phyloP scores from a whole-genome alignment of 2,329 filamentous ascomycete species.

The Westerdykella aurantiaca region DNA sequence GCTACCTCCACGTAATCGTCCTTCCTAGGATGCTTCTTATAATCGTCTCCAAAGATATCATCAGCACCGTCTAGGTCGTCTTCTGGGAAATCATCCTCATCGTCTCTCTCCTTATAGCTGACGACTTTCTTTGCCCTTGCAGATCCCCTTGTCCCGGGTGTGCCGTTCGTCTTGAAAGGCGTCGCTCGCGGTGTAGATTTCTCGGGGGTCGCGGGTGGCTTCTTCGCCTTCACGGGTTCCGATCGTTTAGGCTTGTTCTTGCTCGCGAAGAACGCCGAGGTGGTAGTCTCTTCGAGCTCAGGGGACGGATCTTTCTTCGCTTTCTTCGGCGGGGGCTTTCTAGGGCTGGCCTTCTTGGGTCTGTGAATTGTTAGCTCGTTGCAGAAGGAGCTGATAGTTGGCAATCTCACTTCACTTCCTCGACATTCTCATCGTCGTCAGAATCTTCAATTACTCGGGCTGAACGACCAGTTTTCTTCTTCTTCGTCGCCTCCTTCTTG shows the following conservation, averaged over 20 bases:
- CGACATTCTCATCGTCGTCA: slow-evolving; percentile 56
- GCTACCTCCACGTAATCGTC: slow-evolving; percentile 61
- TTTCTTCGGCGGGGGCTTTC: slow-evolving; percentile 57
- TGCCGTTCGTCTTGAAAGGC: slow-evolving; percentile 31
- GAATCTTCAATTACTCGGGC: slow-evolving; percentile 63
- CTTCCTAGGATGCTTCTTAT: slow-evolving; percentile 60
- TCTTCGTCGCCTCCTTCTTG: slow-evolving; percentile 39
- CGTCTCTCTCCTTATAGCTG: slow-evolving; percentile 53
- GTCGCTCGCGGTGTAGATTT: slow-evolving; percentile 37
- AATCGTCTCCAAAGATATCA: slow-evolving; percentile 75
- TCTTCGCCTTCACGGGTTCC: slow-evolving; percentile 37
- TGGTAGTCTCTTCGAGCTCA: slow-evolving; percentile 53
- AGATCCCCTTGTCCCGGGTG: slow-evolving; percentile 34
- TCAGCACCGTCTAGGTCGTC: slow-evolving; percentile 56
- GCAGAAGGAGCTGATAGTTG: slow-evolving; percentile 3
- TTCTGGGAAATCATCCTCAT: slow-evolving; percentile 48
- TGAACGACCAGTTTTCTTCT: slow-evolving; percentile 35
- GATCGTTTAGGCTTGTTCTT: slow-evolving; percentile 53
- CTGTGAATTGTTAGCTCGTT: slow-evolving; percentile 24
- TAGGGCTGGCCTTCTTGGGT: slow-evolving; percentile 43
- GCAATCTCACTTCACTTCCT: slow-evolving; percentile 28
- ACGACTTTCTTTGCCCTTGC: slow-evolving; percentile 40
- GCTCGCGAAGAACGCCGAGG: slow-evolving; percentile 57
- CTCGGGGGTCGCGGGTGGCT: slow-evolving; percentile 16
- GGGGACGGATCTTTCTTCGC: slow-evolving; percentile 44